phyloP scores from a whole-genome alignment of 106 monocot species.

The Chionographis japonica region DNA sequence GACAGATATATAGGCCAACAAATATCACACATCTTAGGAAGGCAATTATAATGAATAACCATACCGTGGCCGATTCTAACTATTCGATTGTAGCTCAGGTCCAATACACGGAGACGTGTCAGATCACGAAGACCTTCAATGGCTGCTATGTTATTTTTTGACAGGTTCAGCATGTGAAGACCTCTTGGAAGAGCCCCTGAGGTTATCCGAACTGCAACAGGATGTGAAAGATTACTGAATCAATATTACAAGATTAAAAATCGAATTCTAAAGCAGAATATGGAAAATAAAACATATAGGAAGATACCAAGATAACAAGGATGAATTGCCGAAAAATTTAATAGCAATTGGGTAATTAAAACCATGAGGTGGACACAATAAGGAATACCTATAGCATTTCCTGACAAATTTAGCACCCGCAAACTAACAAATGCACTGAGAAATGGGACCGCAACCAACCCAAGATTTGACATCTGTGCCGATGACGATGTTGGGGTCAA shows the following conservation, averaged over 20 bases:
- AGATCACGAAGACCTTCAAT: slow-evolving; percentile 91
- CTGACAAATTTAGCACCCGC: slow-evolving; percentile 47
- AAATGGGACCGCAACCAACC: slow-evolving; percentile 52
- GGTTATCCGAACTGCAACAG: slow-evolving; percentile 56
- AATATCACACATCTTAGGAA: too few species aligned
- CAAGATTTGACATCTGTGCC: slow-evolving; percentile 58
- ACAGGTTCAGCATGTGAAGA: slow-evolving; percentile 77
- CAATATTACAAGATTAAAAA: too few species aligned
- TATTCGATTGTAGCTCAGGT: slow-evolving; percentile 75
- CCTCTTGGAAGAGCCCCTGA: slow-evolving; percentile 79
- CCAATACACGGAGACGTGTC: slow-evolving; percentile 63
- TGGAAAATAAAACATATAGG: too few species aligned
- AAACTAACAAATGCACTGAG: slow-evolving; percentile 44
- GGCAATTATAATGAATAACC: neutral
- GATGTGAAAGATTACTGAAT: too few species aligned
- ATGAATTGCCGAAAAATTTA: too few species aligned
- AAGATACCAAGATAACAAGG: too few species aligned
- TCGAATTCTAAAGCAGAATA: too few species aligned
- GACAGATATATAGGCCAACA: too few species aligned
- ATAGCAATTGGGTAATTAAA: too few species aligned
- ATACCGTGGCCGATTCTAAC: slow-evolving; percentile 85
- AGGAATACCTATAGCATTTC: slow-evolving; percentile 51
- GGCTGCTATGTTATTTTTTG: slow-evolving; percentile 66
- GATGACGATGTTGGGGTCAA: slow-evolving; percentile 41
- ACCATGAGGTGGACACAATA: neutral